Base-by-base conservation (phyloP, 352 stramenopile species). In the Globisporangium takayamanum region DNA sequence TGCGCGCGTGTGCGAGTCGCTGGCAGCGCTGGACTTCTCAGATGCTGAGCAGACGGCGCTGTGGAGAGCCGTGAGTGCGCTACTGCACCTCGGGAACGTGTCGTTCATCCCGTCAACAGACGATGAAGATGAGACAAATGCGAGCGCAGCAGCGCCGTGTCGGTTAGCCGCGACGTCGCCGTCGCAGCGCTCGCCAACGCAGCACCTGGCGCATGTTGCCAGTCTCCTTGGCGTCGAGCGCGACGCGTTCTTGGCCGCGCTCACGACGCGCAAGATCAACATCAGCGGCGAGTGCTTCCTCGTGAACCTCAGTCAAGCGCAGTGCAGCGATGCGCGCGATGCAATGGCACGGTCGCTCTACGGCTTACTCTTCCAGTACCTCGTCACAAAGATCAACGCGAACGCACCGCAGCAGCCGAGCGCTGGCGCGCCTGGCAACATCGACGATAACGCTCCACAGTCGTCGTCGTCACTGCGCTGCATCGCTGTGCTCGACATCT, bases 401-500 rank as follows among this genome's bases (percentile, higher is more conserved):
- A 50, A 70, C 67, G 54, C 45, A 60, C 59, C 50, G 11, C 60
- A 53, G 39, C 42, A 53, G 54, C 25, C 41, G 33, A 39, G 5
- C 7, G 33, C 33, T 39, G 33, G 64, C 60, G 28, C 66, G 41
- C 33, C 15, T 14, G 18, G 22, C 7, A 12, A 33, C 39, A 2
- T 14, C 57, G 42, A 67, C 47, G 28, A 51, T 22, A 10, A n/a
- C 42, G 62, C 41, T 48, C 37, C 30, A 48, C 47, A 16, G 50
- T 63, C 66, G 16, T 55, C 65, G 28, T 55, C 53, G 45, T 47
- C 33, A 26, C 28, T 56, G 18, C 70, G 69, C 0, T 92, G 74
- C 22, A 95, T 97, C 47, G 86, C 86, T 3, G 74, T 97, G 14
- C 62, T 97, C 26, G 88, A 97, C 68, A 96, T 97, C 39, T 97